These are phyloP conservation scores for Trypanosoma mega DNA, from an alignment of 208 protist genomes.

Conservation along the genomic window DNA sequence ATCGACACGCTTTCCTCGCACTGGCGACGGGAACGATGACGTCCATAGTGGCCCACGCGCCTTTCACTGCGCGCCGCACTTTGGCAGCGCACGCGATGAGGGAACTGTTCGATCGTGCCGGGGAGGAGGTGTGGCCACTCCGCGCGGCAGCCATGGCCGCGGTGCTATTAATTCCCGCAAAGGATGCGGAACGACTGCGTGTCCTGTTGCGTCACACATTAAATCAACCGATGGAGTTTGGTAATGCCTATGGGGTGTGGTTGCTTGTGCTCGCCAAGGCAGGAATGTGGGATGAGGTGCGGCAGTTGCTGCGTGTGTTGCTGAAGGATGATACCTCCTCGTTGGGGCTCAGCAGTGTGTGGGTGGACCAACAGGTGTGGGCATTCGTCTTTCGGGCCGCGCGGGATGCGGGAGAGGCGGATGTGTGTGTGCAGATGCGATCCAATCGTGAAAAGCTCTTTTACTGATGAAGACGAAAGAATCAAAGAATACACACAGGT, in stretches of 20 bases:
- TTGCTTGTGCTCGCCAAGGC: slow-evolving; percentile 25
- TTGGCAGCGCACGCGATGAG: not conserved
- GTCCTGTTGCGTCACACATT: slow-evolving; percentile 4
- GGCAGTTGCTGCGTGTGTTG: slow-evolving; percentile 13
- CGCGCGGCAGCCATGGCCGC: slow-evolving; percentile 9
- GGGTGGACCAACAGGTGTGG: slow-evolving; percentile 47
- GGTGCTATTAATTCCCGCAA: slow-evolving; percentile 9
- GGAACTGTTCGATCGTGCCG: slow-evolving; percentile 6
- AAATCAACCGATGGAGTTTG: slow-evolving; percentile 23
- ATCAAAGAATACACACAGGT: too few species aligned
- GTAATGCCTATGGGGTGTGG: slow-evolving; percentile 33
- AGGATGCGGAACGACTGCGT: slow-evolving; percentile 3
- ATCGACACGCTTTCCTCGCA: slow-evolving; percentile 21
- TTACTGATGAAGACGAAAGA: slow-evolving; percentile 32
- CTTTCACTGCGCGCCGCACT: not conserved
- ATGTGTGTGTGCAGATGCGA: slow-evolving; percentile 56
- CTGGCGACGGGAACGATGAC: slow-evolving; percentile 17
- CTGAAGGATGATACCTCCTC: not conserved
- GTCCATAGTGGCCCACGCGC: not conserved
- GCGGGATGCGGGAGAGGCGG: slow-evolving; percentile 50
- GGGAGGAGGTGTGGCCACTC: slow-evolving; percentile 16
- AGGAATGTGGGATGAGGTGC: slow-evolving; percentile 31
- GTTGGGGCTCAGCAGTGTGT: slow-evolving; percentile 20
- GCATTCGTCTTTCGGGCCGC: slow-evolving; percentile 56
- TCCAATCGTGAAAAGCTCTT: slow-evolving; percentile 61